Evolutionary conservation across 2,329 filamentous ascomycete species (phyloP), one percentile per base, ranked within the genome.

Genomic region (Xylaria sp.): DNA sequence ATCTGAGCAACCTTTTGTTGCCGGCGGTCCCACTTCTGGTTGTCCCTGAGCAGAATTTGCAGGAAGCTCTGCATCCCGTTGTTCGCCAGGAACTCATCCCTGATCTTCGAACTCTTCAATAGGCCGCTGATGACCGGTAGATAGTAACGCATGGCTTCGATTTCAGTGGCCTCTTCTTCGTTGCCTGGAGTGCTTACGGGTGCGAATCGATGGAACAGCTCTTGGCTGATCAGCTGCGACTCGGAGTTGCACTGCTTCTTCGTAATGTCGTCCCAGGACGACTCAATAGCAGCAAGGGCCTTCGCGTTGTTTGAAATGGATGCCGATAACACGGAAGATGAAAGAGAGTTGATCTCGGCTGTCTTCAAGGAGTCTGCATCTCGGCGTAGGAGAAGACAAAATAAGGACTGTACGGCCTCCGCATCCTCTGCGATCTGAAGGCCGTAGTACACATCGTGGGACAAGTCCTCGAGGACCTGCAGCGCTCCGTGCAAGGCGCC

Each of bases 371-470:
- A 63, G 1, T 66, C 59, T 16, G 70, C 37, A 7, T 9, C 68
- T 18, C 66, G 59, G n/a, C 66, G 63, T 34, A 72, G 73, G 72
- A 85, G 79, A 44, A 86, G 74, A 68, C 84, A 86, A 60, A 87
- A 73, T 1, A 88, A 77, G n/a, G 78, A 73, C 63, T 77, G 78
- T 55, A 86, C 65, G 1, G 80, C 80, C 1, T 79, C 78, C 2
- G 75, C 68, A 64, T 86, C 81, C 69, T 84, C 81, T 19, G 80
- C 77, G 59, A 88, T 79, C 70, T 86, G 83, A 16, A 85, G 75
- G 8, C 86, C 86, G 71, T 88, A 89, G 75, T 87, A 89, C 63
- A 88, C 83, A 71, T 88, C 86, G 71, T 89, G 85, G 0, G 85
- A 81, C 34, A 88, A 74, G 5, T 89, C 85, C 62, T 82, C 78